A percentile compares a stretch with the other conserved stretches of the same genome.
Evolutionary conservation across 1,139 yeast species (phyloP).

Genomic region (Pichia sp.): DNA sequence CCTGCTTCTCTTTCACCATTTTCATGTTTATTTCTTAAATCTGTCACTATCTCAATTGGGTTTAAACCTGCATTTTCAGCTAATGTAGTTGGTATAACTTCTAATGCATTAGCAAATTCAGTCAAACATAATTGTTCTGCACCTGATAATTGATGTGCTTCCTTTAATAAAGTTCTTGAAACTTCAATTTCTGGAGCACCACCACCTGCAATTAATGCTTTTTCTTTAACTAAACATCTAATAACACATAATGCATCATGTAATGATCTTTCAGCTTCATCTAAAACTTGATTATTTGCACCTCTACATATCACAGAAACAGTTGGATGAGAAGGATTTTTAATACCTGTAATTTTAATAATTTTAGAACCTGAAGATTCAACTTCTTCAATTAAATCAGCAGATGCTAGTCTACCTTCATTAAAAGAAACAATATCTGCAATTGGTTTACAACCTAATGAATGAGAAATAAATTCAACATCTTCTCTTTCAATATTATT

Average conservation of each 20-base stretch:
- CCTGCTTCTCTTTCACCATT: slow-evolving; percentile 93
- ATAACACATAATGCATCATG: slow-evolving; percentile 97
- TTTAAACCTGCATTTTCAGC: slow-evolving; percentile 98
- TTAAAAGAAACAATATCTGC: slow-evolving; percentile 91
- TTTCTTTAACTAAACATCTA: slow-evolving; percentile 90
- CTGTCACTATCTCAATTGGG: slow-evolving; percentile 92
- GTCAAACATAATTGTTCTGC: slow-evolving; percentile 93
- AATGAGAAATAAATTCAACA: slow-evolving; percentile 85
- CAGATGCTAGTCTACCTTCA: slow-evolving; percentile 87
- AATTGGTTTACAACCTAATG: slow-evolving; percentile 91
- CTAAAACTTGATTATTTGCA: slow-evolving; percentile 82
- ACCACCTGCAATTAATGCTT: slow-evolving; percentile 96
- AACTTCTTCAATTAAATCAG: slow-evolving; percentile 87
- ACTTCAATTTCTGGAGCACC: slow-evolving; percentile 98
- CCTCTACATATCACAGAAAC: slow-evolving; percentile 93
- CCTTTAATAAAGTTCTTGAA: slow-evolving; percentile 72
- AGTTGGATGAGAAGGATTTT: slow-evolving; percentile 58
- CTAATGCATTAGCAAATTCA: slow-evolving; percentile 93
- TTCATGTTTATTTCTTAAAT: slow-evolving; percentile 86
- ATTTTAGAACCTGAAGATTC: slow-evolving; percentile 92
- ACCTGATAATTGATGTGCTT: slow-evolving; percentile 74
- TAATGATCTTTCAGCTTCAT: slow-evolving; percentile 93
- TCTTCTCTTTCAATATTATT: slow-evolving; percentile 97
- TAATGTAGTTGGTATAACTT: slow-evolving; percentile 91
- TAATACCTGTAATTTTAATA: slow-evolving; percentile 86